Evolutionary conservation across 164 flowering plant species (phyloP), one percentile per base, ranked within the genome.

Genomic region (Magnolia sinica): DNA sequence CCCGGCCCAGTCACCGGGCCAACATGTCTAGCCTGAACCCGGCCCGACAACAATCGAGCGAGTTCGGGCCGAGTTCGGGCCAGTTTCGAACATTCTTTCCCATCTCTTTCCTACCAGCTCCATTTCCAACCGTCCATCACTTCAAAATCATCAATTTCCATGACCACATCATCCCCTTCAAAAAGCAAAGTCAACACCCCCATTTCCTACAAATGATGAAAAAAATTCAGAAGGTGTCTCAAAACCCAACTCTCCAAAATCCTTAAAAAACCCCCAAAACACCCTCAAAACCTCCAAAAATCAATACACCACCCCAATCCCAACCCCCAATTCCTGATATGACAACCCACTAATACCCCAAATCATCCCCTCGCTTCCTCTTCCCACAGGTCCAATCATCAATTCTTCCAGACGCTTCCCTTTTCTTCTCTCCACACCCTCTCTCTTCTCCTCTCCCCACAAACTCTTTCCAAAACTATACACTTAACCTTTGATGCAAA

Each of bases 391-490:
- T 84, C 70, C 71, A 91, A 29, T 94, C 99, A 20, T 65, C 93
- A 0, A 88, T 96, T 72, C 91, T 96, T 50, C 98, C 99, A 4
- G 96, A 91, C 65, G 98, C 99, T 0, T 85, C 98, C 10, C 75
- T 14, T 7, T 92, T 91, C 86, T 92, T 96, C 87, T 78, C 97
- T 1, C 92, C 87, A 1, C 27, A 80, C 27, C 97, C 92, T 74
- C 90, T 90, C 84, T 86, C 95, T 5, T 49, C 87, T 13, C 99
- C 99, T 70, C 88, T 94, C 51, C 99, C 98, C 72, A 94, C 99
- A 2, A 92, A 91, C 76, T 88, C 99, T 5, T 96, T 91, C 86
- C 98, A 96, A 69, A 96, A 96, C 87, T 91, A 87, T 20, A 89
- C 85, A 61, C 90, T 96, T 55, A 89, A 92, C 72, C 86, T 88